Evolutionary conservation across 768 basidiomycete species (phyloP).

Genomic region (Psilocybe tampanensis): DNA sequence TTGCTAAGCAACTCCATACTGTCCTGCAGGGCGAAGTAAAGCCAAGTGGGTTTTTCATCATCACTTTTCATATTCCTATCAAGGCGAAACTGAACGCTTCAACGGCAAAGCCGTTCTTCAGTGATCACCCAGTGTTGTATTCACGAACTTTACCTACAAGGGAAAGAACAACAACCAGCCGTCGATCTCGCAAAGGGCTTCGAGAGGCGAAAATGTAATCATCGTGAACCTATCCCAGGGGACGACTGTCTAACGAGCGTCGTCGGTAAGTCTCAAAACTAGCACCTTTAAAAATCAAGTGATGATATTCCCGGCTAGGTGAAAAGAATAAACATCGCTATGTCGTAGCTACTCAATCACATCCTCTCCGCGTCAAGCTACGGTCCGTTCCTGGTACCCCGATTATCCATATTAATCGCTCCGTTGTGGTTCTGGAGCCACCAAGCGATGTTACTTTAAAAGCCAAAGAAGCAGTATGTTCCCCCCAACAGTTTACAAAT

Average conservation of each 20-base stretch:
- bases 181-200: slow-evolving; percentile 93
- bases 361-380: slow-evolving; percentile 66
- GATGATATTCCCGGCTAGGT: slow-evolving; percentile 41
- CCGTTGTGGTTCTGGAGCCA: slow-evolving; percentile 92
- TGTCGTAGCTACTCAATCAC: slow-evolving; percentile 83
- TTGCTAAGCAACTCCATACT: slow-evolving; percentile 70
- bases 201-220: slow-evolving; percentile 94
- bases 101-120: slow-evolving; percentile 53
- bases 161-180: slow-evolving; percentile 68
- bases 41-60: slow-evolving; percentile 65
- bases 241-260: slow-evolving; percentile 83
- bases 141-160: slow-evolving; percentile 88
- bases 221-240: slow-evolving; percentile 82
- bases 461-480: slow-evolving; percentile 62
- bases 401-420: slow-evolving; percentile 87
- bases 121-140: slow-evolving; percentile 99
- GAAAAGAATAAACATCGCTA: slow-evolving; percentile 91
- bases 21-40: slow-evolving; percentile 90
- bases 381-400: slow-evolving; percentile 84
- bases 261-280: slow-evolving; percentile 61
- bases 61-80: background rate
- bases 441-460: slow-evolving; percentile 77
- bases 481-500: slow-evolving; percentile 1
- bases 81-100: slow-evolving; percentile 24
- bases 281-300: background rate